Evolutionary conservation across 1,139 yeast species (phyloP).

Genomic region (Saccharomyces pastorianus): DNA sequence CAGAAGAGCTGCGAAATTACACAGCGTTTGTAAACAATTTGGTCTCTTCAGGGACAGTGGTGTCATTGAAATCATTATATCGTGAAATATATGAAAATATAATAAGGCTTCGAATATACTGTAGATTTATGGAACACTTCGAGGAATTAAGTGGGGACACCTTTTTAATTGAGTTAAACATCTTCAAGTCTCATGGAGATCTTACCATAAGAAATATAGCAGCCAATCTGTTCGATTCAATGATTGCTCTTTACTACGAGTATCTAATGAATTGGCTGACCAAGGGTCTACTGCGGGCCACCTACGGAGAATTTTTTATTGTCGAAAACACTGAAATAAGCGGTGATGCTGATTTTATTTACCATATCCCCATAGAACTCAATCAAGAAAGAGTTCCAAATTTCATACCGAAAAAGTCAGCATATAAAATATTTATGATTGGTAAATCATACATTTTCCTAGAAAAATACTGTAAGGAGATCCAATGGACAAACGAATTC

Average conservation of each 20-base stretch:
- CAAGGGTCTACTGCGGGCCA: constrained; percentile 54
- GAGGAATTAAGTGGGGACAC: constrained; percentile 43
- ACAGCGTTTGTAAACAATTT: constrained; percentile 47
- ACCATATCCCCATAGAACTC: constrained; percentile 17
- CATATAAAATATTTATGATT: constrained; percentile 56
- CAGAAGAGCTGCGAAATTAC: constrained; percentile 47
- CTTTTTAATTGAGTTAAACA: constrained; percentile 46
- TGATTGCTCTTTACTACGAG: constrained; percentile 55
- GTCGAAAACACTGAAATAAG: constrained; percentile 5
- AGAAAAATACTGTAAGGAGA: constrained; percentile 54
- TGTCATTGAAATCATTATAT: constrained; percentile 38
- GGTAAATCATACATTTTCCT: constrained; percentile 78
- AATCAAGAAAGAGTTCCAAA: constrained; percentile 45
- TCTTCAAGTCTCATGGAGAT: constrained; percentile 60
- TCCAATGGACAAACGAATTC: constrained; percentile 47
- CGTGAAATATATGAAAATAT: constrained; percentile 45
- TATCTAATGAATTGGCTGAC: constrained; percentile 60
- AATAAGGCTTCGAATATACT: constrained; percentile 48
- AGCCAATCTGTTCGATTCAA: constrained; percentile 38
- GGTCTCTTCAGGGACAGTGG: constrained; percentile 31
- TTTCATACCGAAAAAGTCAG: constrained; percentile 43
- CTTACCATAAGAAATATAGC: constrained; percentile 40
- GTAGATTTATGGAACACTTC: constrained; percentile 36
- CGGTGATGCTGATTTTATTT: constrained; percentile 7
- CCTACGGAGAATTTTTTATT: constrained; percentile 63